Evolutionary conservation across 2,329 filamentous ascomycete genomes (phyloP).

Genomic region (Cladophialophora exuberans): DNA sequence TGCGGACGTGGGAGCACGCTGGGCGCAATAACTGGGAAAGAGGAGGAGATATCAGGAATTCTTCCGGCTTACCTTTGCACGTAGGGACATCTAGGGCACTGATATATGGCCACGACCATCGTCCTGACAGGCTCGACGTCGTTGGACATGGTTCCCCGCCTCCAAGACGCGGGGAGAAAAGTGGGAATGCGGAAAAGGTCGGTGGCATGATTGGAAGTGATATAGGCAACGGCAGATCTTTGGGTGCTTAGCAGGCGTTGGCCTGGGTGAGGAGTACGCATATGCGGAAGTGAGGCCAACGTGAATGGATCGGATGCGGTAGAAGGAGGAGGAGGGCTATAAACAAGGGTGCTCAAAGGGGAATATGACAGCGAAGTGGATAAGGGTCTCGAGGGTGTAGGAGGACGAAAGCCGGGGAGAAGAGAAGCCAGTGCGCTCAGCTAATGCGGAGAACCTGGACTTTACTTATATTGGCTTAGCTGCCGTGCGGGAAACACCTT

Average conservation of each 20-base stretch:
- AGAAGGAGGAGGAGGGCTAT: neutral
- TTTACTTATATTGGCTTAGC: slow-evolving; percentile 6
- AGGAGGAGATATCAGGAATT: slow-evolving; percentile 8
- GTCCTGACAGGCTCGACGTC: slow-evolving; percentile 1
- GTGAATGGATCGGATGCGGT: slow-evolving; percentile 7
- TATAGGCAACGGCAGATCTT: slow-evolving; percentile 1
- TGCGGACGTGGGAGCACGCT: neutral
- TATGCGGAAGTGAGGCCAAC: neutral
- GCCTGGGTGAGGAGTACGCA: slow-evolving; percentile 23
- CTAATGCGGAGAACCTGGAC: neutral
- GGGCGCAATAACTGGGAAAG: neutral
- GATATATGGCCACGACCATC: slow-evolving; percentile 10
- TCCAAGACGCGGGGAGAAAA: slow-evolving; percentile 16
- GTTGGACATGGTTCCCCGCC: slow-evolving; percentile 21
- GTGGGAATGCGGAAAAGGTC: neutral
- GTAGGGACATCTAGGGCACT: neutral
- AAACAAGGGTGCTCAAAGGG: slow-evolving; percentile 1
- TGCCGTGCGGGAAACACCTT: slow-evolving; percentile 17
- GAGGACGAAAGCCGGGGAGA: slow-evolving; percentile 5
- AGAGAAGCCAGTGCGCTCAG: neutral
- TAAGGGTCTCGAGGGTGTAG: neutral
- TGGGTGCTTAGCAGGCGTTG: neutral
- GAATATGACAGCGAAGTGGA: slow-evolving; percentile 12
- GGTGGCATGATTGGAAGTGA: slow-evolving; percentile 10
- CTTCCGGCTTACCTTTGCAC: slow-evolving; percentile 6